Evolutionary conservation across 257 asterid species (phyloP).

Genomic region (Linderniella brevidens): DNA sequence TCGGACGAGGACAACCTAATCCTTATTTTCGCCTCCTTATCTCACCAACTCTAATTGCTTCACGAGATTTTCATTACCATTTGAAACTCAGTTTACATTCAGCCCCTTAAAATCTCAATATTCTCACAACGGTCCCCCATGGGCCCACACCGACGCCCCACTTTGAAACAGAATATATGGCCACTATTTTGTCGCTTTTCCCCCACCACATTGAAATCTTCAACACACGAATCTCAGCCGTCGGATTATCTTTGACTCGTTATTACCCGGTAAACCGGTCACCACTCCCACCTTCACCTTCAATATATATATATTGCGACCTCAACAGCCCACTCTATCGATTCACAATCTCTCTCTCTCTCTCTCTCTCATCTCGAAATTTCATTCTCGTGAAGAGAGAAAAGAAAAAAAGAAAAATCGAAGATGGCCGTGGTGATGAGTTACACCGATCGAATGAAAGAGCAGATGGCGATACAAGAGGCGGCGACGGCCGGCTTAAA

Average conservation of each 20-base stretch:
- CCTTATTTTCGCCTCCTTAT: slow-evolving; percentile 19
- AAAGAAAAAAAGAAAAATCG: not conserved
- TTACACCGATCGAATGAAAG: slow-evolving; percentile 22
- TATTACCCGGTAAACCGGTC: slow-evolving; percentile 24
- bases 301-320: slow-evolving; percentile 28
- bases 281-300: slow-evolving; percentile 8
- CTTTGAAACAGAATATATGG: slow-evolving; percentile 22
- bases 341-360: slow-evolving; percentile 2
- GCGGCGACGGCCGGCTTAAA: slow-evolving; percentile 60
- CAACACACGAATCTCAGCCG: slow-evolving; percentile 26
- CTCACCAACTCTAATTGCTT: slow-evolving; percentile 13
- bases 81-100: slow-evolving; percentile 4
- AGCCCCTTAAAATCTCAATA: not conserved
- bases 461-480: slow-evolving; percentile 48
- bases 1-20: slow-evolving; percentile 11
- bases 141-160: slow-evolving; percentile 19
- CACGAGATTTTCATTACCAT: slow-evolving; percentile 15
- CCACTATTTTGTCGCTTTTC: slow-evolving; percentile 19
- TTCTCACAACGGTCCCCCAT: not conserved
- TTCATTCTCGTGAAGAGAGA: slow-evolving; percentile 11
- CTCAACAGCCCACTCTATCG: too few species aligned
- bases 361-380: slow-evolving; percentile 12
- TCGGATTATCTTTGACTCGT: slow-evolving; percentile 28
- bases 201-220: slow-evolving; percentile 20
- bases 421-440: slow-evolving; percentile 41